Percentiles rank a stretch among this genome's conserved stretches.
These are phyloP conservation scores for Saccharomyces hybrid DNA, from an alignment of 1,139 yeast genomes.

Conservation along the genomic window DNA sequence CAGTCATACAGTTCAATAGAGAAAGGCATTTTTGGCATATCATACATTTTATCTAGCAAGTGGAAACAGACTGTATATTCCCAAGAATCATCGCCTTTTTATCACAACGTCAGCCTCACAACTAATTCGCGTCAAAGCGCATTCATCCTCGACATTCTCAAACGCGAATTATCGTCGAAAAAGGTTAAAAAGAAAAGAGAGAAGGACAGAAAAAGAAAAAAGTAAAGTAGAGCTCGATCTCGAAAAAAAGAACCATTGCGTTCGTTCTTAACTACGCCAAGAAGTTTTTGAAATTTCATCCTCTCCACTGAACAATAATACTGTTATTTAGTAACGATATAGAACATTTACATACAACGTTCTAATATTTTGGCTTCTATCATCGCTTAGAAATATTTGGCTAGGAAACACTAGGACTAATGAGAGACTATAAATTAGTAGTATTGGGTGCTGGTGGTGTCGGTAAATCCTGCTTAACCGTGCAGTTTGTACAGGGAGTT, in stretches of 20 bases:
- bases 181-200: background rate
- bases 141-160: background rate
- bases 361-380: background rate
- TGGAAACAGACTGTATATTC: background rate
- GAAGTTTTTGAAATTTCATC: background rate
- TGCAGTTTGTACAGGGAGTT: constrained; percentile 82
- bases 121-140: background rate
- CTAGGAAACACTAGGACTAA: constrained; percentile 5
- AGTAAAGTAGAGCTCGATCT: background rate
- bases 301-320: background rate
- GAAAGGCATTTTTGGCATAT: background rate
- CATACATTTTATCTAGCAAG: background rate
- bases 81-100: background rate
- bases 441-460: constrained; percentile 98
- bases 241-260: background rate
- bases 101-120: background rate
- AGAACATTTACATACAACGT: background rate
- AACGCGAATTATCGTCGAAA: background rate
- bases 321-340: background rate
- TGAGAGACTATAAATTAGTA: constrained; percentile 63
- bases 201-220: background rate
- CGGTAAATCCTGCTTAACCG: constrained; percentile 91
- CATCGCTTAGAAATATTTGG: background rate
- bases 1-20: background rate
- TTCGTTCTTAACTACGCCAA: background rate